Evolutionary conservation across 768 basidiomycete species (phyloP).

Genomic region (Russula sp.): DNA sequence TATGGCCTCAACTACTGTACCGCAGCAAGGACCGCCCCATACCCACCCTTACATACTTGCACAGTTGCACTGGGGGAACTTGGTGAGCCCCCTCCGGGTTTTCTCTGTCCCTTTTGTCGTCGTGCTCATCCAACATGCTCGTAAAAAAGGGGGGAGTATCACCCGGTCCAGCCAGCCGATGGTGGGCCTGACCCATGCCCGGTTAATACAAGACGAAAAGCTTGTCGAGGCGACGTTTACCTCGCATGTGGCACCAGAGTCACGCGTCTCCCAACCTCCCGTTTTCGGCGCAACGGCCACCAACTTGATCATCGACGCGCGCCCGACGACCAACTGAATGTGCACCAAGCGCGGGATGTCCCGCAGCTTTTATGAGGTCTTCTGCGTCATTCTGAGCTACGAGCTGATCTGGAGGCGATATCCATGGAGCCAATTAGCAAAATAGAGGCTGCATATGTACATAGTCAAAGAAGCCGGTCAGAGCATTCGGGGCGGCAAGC

Average conservation of each 20-base stretch:
- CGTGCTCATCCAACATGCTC: conserved; percentile 8
- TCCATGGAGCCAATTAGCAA: too few relatives aligned
- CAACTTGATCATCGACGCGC: conserved; percentile 96
- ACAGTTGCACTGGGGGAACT: conserved; percentile 99
- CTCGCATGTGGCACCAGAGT: conserved; percentile 73
- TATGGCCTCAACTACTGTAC: conserved; percentile 94
- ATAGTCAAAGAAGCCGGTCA: too few relatives aligned
- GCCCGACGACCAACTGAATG: conserved; percentile 92
- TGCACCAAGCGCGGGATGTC: too few relatives aligned
- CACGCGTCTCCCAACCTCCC: conserved; percentile 39
- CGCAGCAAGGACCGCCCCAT: conserved; percentile 93
- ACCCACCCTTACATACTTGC: conserved; percentile 82
- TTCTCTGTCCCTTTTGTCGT: background rate
- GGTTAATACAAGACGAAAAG: conserved; percentile 97
- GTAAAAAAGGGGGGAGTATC: conserved; percentile 67
- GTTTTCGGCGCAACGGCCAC: conserved; percentile 93
- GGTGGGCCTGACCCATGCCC: conserved; percentile 92
- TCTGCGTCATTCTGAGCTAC: too few relatives aligned
- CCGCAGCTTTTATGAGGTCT: too few relatives aligned
- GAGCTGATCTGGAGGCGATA: too few relatives aligned
- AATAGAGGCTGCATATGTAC: too few relatives aligned
- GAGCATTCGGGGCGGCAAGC: too few relatives aligned
- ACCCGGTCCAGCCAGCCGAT: conserved; percentile 97
- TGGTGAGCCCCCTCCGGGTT: conserved; percentile 37
- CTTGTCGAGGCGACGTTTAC: conserved; percentile 94